Evolutionary conservation across 2,329 filamentous ascomycete genomes (phyloP).

Genomic region (Alternaria sp.): DNA sequence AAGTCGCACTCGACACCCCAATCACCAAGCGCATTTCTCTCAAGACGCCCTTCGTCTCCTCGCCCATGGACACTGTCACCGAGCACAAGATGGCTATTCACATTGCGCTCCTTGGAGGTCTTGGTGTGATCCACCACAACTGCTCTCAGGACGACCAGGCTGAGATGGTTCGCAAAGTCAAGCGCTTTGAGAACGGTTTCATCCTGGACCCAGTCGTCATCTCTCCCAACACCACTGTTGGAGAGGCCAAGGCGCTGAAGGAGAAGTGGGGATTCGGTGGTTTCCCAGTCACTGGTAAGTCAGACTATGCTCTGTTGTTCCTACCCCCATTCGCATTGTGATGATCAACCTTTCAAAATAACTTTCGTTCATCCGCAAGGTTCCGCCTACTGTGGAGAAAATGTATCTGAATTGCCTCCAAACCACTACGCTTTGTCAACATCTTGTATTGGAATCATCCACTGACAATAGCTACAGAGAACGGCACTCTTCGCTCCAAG

Average conservation of each 20-base stretch:
- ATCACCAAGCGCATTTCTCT: slow-evolving; percentile 94
- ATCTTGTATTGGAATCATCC: slow-evolving; percentile 8
- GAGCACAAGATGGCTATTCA: slow-evolving; percentile 99
- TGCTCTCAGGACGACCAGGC: slow-evolving; percentile 97
- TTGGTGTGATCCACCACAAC: slow-evolving; percentile 99
- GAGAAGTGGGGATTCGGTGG: slow-evolving; percentile 99
- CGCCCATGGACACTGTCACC: slow-evolving; percentile 99
- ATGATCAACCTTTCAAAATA: slow-evolving; percentile 80
- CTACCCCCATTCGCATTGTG: slow-evolving; percentile 59
- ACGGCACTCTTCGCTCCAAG: slow-evolving; percentile 91
- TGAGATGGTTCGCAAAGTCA: slow-evolving; percentile 99
- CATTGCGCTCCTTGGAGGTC: slow-evolving; percentile 86
- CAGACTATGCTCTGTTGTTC: slow-evolving; percentile 24
- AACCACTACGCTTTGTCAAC: slow-evolving; percentile 7
- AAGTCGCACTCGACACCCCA: slow-evolving; percentile 86
- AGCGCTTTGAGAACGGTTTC: slow-evolving; percentile 99
- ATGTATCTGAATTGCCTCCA: slow-evolving; percentile 58
- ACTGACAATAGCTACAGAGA: slow-evolving; percentile 67
- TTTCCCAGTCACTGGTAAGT: slow-evolving; percentile 96
- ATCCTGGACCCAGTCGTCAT: slow-evolving; percentile 96
- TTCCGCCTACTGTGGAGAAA: slow-evolving; percentile 83
- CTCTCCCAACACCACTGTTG: slow-evolving; percentile 84
- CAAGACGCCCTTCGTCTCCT: slow-evolving; percentile 96
- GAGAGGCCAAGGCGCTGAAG: slow-evolving; percentile 89
- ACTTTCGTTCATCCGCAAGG: slow-evolving; percentile 99